Conservation (phyloP, 768 basidiomycete genomes). For the Mycena leptocephala region DNA sequence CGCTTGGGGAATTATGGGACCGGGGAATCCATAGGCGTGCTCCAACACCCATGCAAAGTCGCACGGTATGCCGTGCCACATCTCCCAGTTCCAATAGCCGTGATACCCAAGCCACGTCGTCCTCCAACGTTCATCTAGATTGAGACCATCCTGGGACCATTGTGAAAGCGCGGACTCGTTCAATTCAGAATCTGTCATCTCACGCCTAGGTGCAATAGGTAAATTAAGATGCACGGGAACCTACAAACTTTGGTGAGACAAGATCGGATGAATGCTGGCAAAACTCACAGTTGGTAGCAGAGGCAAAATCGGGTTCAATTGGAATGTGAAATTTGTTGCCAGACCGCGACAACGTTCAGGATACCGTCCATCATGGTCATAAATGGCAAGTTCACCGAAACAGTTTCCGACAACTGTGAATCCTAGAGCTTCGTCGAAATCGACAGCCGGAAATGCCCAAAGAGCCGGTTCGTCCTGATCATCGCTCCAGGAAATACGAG, state of each 20-base stretch:
- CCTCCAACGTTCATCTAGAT: neutral
- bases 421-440: conserved; percentile 32
- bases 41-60: conserved; percentile 14
- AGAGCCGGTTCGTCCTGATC: conserved; percentile 11
- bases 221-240: neutral
- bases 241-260: neutral
- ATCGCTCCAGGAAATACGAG: neutral
- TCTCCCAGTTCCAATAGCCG: neutral
- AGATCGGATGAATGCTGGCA: neutral
- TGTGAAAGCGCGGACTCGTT: neutral
- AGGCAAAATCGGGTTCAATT: neutral
- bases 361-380: neutral
- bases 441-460: conserved; percentile 21
- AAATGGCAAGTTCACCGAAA: conserved; percentile 29
- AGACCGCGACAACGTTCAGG: neutral
- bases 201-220: neutral
- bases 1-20: conserved; percentile 4
- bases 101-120: neutral
- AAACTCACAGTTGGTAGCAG: neutral
- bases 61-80: conserved; percentile 2
- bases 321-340: neutral
- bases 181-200: neutral
- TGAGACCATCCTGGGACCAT: conserved; percentile 13
- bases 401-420: conserved; percentile 31
- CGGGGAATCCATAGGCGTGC: conserved; percentile 22